Evolutionary conservation across 768 basidiomycete genomes (phyloP).

Genomic region (Boletus reticuloceps): DNA sequence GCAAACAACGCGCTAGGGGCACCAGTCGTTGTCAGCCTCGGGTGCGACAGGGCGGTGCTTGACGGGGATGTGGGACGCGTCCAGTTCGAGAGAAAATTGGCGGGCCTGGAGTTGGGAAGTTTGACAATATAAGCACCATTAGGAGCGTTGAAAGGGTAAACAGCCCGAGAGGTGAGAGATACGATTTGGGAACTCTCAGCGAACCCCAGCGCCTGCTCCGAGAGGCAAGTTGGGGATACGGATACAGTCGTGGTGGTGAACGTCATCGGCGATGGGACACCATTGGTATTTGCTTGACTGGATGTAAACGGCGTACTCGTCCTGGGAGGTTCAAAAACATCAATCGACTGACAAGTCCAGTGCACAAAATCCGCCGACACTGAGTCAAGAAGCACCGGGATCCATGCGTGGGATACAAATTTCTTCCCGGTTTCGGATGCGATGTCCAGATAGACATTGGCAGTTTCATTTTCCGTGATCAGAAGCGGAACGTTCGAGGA

Average conservation of each 20-base stretch:
- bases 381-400: background rate
- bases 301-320: slow-evolving; percentile 18
- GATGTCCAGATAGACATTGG: background rate
- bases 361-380: background rate
- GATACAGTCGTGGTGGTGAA: background rate
- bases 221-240: background rate
- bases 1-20: background rate
- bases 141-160: slow-evolving; percentile 3
- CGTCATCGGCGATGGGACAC: background rate
- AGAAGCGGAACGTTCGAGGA: slow-evolving; percentile 6
- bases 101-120: slow-evolving; percentile 4
- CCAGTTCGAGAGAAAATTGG: background rate
- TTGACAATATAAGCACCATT: slow-evolving; percentile 13
- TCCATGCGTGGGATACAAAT: background rate
- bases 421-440: background rate
- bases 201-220: background rate
- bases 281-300: background rate
- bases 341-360: background rate
- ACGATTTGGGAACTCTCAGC: background rate
- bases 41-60: background rate
- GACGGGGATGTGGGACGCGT: background rate
- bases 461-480: background rate
- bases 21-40: background rate
- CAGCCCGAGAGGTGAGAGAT: slow-evolving; percentile 5
- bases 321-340: slow-evolving; percentile 12